Evolutionary conservation across 2,329 filamentous ascomycete species (phyloP).

Genomic region (Phialophora macrospora): DNA sequence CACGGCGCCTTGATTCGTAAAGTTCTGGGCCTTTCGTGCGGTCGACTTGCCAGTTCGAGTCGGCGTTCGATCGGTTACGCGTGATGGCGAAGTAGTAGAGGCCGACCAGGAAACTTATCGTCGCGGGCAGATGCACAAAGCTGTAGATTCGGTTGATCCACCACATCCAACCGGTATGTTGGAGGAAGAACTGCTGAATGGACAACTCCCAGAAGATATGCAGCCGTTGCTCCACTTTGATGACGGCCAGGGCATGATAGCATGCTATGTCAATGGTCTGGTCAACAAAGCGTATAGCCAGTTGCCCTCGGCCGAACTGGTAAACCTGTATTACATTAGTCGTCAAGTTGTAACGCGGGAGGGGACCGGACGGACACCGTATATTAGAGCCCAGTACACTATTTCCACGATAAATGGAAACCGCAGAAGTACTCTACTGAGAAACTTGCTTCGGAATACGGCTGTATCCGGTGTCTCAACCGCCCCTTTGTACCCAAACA

Average conservation of each 20-base stretch:
- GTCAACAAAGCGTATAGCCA: slow-evolving; percentile 30
- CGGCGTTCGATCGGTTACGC: slow-evolving; percentile 44
- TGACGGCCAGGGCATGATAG: slow-evolving; percentile 50
- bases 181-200: slow-evolving; percentile 50
- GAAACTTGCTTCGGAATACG: slow-evolving; percentile 52
- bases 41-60: not conserved
- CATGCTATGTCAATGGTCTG: slow-evolving; percentile 48
- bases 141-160: slow-evolving; percentile 51
- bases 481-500: slow-evolving; percentile 53
- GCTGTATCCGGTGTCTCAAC: slow-evolving; percentile 65
- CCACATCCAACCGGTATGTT: slow-evolving; percentile 47
- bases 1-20: slow-evolving; percentile 59
- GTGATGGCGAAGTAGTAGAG: slow-evolving; percentile 51
- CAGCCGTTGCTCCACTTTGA: slow-evolving; percentile 47
- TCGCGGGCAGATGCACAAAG: slow-evolving; percentile 55
- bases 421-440: slow-evolving; percentile 33
- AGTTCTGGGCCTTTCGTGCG: slow-evolving; percentile 51
- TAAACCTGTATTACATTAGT: slow-evolving; percentile 16
- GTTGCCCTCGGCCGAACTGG: slow-evolving; percentile 34
- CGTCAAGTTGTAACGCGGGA: slow-evolving; percentile 14
- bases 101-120: slow-evolving; percentile 55
- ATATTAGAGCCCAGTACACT: slow-evolving; percentile 71
- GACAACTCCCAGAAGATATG: slow-evolving; percentile 46
- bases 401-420: slow-evolving; percentile 72
- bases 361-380: slow-evolving; percentile 40